These are phyloP conservation scores for Thalassiosira allenii DNA, from an alignment of 352 stramenopile genomes.

Conservation along the genomic window DNA sequence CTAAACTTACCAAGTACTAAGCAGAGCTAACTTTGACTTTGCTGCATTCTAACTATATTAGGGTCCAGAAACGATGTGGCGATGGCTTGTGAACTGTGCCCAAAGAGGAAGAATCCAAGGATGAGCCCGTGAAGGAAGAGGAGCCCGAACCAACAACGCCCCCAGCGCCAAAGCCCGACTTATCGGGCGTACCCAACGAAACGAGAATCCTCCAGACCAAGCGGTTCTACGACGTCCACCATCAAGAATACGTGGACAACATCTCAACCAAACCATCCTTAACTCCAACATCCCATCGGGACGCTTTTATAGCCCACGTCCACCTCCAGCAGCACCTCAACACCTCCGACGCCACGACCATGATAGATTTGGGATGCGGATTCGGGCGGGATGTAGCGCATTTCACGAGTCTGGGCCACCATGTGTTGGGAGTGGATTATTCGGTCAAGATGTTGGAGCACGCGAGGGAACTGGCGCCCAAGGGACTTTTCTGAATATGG, in stretches of 20 bases:
- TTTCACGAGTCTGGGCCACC: constrained; percentile 36
- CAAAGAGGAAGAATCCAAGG: neutral
- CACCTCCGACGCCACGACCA: neutral
- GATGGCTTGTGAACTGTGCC: too few species aligned
- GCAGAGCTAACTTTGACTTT: too few species aligned
- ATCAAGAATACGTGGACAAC: constrained; percentile 24
- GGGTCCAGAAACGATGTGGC: too few species aligned
- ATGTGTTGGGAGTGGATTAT: constrained; percentile 36
- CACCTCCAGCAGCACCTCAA: neutral
- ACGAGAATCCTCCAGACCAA: constrained; percentile 5
- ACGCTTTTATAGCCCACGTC: constrained; percentile 22
- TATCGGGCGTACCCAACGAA: neutral
- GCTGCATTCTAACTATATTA: too few species aligned
- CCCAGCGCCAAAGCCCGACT: neutral
- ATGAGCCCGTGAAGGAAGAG: neutral
- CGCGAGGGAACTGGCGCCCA: constrained; percentile 17
- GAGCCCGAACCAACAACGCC: neutral
- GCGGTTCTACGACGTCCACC: constrained; percentile 44
- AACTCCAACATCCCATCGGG: constrained; percentile 8
- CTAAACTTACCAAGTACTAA: too few species aligned
- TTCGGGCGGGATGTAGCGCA: constrained; percentile 22
- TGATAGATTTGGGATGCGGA: constrained; percentile 51
- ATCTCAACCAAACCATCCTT: neutral
- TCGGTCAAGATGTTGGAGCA: constrained; percentile 24
- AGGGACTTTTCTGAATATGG: constrained; percentile 43